Conservation (phyloP, 176 grass and related monocot species). For the Oryza rufipogon region DNA sequence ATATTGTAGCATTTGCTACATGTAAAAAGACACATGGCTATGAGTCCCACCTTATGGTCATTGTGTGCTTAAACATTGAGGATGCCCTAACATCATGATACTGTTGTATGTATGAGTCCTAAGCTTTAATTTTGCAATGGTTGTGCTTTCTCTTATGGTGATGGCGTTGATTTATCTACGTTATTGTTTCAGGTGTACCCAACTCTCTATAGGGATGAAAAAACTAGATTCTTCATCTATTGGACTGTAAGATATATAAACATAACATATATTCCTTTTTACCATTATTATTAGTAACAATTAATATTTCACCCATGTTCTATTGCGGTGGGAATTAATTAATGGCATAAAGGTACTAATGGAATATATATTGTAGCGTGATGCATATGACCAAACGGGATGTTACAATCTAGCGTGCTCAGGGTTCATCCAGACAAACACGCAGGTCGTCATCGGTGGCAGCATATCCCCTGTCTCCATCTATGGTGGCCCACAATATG, state of each 20-base stretch:
- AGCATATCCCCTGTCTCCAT: slow-evolving; percentile 81
- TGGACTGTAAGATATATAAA: slow-evolving; percentile 73
- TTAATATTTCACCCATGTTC: slow-evolving; percentile 14
- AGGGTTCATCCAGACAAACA: slow-evolving; percentile 86
- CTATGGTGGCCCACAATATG: slow-evolving; percentile 75
- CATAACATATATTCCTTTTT: slow-evolving; percentile 3
- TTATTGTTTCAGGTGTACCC: slow-evolving; percentile 73
- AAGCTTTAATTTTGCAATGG: background rate
- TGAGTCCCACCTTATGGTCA: too few relatives aligned
- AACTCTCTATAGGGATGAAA: slow-evolving; percentile 76
- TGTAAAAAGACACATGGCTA: too few relatives aligned
- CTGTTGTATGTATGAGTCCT: too few relatives aligned
- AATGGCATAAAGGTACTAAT: slow-evolving; percentile 24
- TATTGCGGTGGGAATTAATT: background rate
- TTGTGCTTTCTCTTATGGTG: background rate
- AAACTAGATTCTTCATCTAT: slow-evolving; percentile 84
- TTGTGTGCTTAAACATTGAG: too few relatives aligned
- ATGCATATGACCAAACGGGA: slow-evolving; percentile 83
- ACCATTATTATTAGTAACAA: background rate
- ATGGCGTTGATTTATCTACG: slow-evolving; percentile 13
- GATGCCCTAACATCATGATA: too few relatives aligned
- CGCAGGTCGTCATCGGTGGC: slow-evolving; percentile 79
- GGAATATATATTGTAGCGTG: slow-evolving; percentile 59
- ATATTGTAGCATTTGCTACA: too few relatives aligned
- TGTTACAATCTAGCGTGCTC: slow-evolving; percentile 93